Percentiles rank a stretch among this genome's conserved stretches.
These are phyloP conservation scores for Eragrostis curvula DNA, from an alignment of 176 grass and related monocot species.

Conservation along the genomic window DNA sequence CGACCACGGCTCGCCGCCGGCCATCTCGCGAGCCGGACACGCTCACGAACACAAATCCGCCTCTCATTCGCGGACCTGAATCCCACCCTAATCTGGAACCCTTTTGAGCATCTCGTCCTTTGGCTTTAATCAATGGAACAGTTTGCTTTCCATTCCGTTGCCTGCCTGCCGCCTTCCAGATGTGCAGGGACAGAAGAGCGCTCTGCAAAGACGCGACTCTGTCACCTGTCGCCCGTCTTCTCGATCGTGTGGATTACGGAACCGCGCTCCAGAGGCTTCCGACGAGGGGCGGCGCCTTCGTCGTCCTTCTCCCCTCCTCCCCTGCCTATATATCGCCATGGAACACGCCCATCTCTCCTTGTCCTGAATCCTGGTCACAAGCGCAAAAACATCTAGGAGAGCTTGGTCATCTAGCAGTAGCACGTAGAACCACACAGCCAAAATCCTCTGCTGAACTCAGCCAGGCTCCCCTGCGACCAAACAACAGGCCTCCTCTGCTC, in stretches of 20 bases:
- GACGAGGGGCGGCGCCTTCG: neutral
- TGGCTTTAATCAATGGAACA: neutral
- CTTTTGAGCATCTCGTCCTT: neutral
- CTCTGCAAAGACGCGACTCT: neutral
- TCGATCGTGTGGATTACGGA: neutral
- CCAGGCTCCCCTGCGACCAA: too few relatives aligned
- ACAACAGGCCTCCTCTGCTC: too few relatives aligned
- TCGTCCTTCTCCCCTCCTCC: neutral
- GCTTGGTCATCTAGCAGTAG: neutral
- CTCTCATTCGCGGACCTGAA: neutral
- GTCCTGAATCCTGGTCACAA: neutral
- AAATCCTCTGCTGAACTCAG: too few relatives aligned
- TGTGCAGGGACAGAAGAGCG: too few relatives aligned
- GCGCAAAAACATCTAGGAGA: neutral
- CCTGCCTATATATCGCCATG: slow-evolving; percentile 8
- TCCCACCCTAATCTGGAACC: neutral
- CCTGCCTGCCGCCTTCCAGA: neutral
- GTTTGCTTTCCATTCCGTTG: neutral
- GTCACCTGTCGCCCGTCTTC: neutral
- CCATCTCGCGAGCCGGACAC: neutral
- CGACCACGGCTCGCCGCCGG: neutral
- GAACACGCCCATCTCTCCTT: neutral
- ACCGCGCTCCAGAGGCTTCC: slow-evolving; percentile 28
- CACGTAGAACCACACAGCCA: neutral
- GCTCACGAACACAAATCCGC: neutral